A percentile compares a stretch with the other conserved stretches of the same genome.
These are phyloP conservation scores for Amanita thiersii DNA, from an alignment of 768 basidiomycete genomes.

Conservation along the genomic window DNA sequence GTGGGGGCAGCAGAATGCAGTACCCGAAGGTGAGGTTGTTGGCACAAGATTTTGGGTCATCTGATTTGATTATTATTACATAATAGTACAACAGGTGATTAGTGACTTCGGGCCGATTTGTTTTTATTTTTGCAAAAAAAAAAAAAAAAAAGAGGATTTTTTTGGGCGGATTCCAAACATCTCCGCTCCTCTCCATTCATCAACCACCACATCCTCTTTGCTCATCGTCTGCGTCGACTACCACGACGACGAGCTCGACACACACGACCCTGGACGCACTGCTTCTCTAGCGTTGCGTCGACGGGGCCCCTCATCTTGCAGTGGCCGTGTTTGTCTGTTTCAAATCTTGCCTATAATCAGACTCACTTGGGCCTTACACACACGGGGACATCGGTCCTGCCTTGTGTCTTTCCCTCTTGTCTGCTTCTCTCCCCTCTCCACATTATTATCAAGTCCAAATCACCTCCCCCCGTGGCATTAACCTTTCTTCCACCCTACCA, in stretches of 20 bases:
- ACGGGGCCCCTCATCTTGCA: neutral
- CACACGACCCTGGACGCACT: neutral
- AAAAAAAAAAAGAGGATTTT: too few species aligned
- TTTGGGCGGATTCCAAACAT: neutral
- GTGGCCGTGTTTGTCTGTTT: slow-evolving; percentile 1
- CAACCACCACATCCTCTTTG: neutral
- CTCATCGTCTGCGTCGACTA: slow-evolving; percentile 4
- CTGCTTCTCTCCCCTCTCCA: neutral
- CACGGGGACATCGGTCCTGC: slow-evolving; percentile 6
- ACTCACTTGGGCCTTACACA: neutral
- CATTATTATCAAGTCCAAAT: neutral
- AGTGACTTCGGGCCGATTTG: slow-evolving; percentile 10
- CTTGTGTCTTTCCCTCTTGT: slow-evolving; percentile 6
- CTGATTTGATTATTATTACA: slow-evolving; percentile 3
- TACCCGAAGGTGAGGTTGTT: too few species aligned
- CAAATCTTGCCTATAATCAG: slow-evolving; percentile 7
- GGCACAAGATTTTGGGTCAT: slow-evolving; percentile 8
- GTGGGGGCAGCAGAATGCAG: too few species aligned
- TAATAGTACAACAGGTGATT: slow-evolving; percentile 2
- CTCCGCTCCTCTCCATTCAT: neutral
- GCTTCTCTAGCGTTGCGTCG: neutral
- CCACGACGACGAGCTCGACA: slow-evolving; percentile 7
- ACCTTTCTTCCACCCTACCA: neutral
- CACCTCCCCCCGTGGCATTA: neutral
- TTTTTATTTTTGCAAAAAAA: slow-evolving; percentile 11